Evolutionary conservation across 2,329 filamentous ascomycete species (phyloP), one percentile per base, ranked within the genome.

Genomic region (Aspergillus luchuensis): DNA sequence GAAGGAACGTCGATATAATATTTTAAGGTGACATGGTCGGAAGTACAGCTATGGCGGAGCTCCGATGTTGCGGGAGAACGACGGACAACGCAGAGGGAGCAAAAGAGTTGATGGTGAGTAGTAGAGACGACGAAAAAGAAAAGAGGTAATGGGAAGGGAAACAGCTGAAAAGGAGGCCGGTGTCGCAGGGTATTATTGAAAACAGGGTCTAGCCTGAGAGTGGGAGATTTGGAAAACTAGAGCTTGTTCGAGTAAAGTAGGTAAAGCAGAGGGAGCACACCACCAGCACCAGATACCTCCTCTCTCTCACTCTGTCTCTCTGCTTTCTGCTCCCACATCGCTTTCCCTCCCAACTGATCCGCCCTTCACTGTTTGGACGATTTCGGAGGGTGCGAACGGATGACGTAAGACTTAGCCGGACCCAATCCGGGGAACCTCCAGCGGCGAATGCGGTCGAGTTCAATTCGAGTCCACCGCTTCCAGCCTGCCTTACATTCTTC

Each of bases 341-440:
- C 17, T n/a, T 43, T 56, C 53, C 19, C 53, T 25, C 30, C 19
- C 53, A 21, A 39, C 21, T 19, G 39, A n/a, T 33, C 25, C 41
- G 33, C 28, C 53, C n/a, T 39, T 25, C n/a, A 36, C 50, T 30
- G 39, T 56, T 43, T n/a, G 25, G 43, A 56, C 59, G 57, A 63
- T 58, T 52, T 45, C 49, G 61, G 54, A 55, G 59, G 53, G 30
- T 50, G 47, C 54, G 53, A 64, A 65, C 63, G 65, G 73, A 75
- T 75, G 72, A 75, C 71, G 72, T 75, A 74, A 74, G 68, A 70
- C 70, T 68, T 71, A 36, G 58, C 49, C 58, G 63, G 60, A 64
- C 62, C 62, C 67, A 68, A 72, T 69, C 72, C 70, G 71, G 72
- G 69, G 72, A 68, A 69, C 56, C 50, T 60, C 61, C 61, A 62